phyloP scores from a whole-genome alignment of 192 early-diverging fungal species.

The Podila clonocystis region DNA sequence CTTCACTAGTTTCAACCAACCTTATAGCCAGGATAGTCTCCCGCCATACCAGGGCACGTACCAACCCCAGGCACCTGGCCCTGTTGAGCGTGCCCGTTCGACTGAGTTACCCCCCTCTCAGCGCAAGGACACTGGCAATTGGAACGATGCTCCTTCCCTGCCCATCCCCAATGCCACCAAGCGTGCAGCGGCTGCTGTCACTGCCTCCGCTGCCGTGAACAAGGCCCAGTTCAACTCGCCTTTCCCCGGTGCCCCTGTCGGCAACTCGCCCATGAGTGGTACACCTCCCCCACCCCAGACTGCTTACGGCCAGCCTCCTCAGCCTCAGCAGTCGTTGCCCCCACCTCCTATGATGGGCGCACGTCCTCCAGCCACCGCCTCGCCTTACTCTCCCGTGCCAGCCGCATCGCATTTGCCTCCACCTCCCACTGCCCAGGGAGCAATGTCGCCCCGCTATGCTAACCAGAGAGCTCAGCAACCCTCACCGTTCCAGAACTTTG shows the following conservation, averaged over 20 bases:
- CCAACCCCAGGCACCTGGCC: conserved; percentile 29
- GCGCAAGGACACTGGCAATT: conserved; percentile 58
- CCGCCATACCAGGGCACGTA: conserved; percentile 32
- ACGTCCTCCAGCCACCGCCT: conserved; percentile 33
- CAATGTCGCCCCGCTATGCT: conserved; percentile 44
- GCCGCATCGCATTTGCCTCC: conserved; percentile 49
- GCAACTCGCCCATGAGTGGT: conserved; percentile 46
- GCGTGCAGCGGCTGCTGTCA: conserved; percentile 23
- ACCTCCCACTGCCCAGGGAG: conserved; percentile 16
- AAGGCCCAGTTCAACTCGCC: conserved; percentile 49
- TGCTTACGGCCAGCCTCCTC: conserved; percentile 40
- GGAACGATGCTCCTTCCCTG: conserved; percentile 68
- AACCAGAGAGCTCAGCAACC: conserved; percentile 36
- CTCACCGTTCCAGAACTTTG: conserved; percentile 26
- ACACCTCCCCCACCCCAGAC: conserved; percentile 54
- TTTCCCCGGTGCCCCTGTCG: conserved; percentile 49
- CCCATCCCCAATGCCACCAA: conserved; percentile 32
- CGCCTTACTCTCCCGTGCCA: conserved; percentile 50
- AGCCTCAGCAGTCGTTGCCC: conserved; percentile 31
- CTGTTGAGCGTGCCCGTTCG: conserved; percentile 36
- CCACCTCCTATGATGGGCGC: conserved; percentile 46
- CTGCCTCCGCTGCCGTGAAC: conserved; percentile 55
- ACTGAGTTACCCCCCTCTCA: conserved; percentile 51
- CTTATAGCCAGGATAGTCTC: conserved; percentile 20
- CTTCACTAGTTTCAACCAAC: conserved; percentile 29